Evolutionary conservation across 192 early-diverging fungal species (phyloP).

Genomic region (Backusella mclennaniae): DNA sequence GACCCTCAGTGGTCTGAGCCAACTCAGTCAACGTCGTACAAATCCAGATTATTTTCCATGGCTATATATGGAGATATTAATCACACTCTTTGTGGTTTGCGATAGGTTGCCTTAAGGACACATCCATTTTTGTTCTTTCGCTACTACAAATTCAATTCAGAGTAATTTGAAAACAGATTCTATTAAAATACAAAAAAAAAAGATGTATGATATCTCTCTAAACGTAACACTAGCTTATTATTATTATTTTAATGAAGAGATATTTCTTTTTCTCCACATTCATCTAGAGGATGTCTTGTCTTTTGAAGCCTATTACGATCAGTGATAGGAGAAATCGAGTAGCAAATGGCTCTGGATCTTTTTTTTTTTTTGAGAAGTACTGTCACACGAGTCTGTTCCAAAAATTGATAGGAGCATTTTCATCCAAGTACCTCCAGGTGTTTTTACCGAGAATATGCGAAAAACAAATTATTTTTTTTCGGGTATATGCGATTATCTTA

Average conservation of each 20-base stretch:
- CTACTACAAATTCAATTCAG: neutral
- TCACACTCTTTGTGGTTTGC: neutral
- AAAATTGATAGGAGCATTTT: too few relatives aligned
- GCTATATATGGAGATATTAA: neutral
- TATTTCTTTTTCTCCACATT: too few relatives aligned
- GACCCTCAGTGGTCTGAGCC: neutral
- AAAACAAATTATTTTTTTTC: neutral
- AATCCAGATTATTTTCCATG: neutral
- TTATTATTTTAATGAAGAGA: neutral
- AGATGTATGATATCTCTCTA: neutral
- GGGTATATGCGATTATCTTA: neutral
- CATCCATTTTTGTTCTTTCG: neutral
- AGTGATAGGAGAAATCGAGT: too few relatives aligned
- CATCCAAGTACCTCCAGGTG: too few relatives aligned
- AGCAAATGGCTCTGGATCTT: too few relatives aligned
- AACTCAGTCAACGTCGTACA: neutral
- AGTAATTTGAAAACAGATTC: neutral
- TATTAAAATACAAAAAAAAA: neutral
- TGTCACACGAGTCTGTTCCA: too few relatives aligned
- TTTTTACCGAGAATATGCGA: too few relatives aligned
- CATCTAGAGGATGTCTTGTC: too few relatives aligned
- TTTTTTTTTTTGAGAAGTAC: too few relatives aligned
- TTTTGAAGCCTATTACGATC: too few relatives aligned
- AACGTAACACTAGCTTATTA: neutral
- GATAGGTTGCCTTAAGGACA: neutral